Evolutionary conservation across 164 flowering plant genomes (phyloP), one percentile per base, ranked within the genome.

Genomic region (Amborella trichopoda): DNA sequence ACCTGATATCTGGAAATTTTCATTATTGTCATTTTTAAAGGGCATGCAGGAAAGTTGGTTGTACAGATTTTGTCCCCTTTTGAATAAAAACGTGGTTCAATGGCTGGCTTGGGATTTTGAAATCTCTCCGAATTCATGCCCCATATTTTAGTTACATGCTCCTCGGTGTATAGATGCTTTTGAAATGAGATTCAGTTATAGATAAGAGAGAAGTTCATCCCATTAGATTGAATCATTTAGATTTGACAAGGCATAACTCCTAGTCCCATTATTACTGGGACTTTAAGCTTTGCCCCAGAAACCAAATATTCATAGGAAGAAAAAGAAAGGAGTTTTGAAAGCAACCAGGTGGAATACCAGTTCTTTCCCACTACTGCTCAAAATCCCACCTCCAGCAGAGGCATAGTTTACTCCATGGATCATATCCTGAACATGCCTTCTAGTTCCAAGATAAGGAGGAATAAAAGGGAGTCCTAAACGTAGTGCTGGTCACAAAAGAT

Each of bases 351-450:
- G 19, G 41, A 37, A 21, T 74, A 90, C 98, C 82, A 90, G 58
- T 59, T 86, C 95, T 6, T 94, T 76, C 0, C 93, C 95, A 39
- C 94, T 90, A 2, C 87, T 59, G 65, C 75, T 78, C 28, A 86
- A 72, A 30, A 90, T 74, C 52, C 98, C 98, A 50, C 94, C 89
- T 40, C 76, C 91, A 18, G 96, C 94, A 37, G 98, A 83, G 45
- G 98, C 98, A 43, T 72, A 90, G 60, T 90, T 90, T 34, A 90
- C 81, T 24, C 98, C 98, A 17, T 54, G 93, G 36, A 78, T 65
- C 83, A 86, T 73, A 47, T 67, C 80, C 34, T 76, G 72, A 11
- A 81, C 71, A 0, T 50, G 41, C 19, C 89, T 83, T 18, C 42
- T 34, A 28, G 72, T 86, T 21, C 80, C 84, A 10, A 86, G 81